Evolutionary conservation across 352 stramenopile species (phyloP).

Genomic region (Phytophthora melonis): DNA sequence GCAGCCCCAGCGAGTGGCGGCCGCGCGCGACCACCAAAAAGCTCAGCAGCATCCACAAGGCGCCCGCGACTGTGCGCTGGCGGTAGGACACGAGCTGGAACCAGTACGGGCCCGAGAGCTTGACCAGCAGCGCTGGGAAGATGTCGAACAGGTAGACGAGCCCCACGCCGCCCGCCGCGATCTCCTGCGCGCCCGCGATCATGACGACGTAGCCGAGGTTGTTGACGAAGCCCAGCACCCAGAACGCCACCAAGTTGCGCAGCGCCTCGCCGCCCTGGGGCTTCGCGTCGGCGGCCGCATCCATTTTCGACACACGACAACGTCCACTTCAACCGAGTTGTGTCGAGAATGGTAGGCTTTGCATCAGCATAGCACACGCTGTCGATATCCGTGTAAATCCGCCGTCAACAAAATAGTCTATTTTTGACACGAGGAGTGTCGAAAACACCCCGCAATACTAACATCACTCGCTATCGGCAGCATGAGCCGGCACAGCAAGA

Average conservation of each 20-base stretch:
- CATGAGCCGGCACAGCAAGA: conserved; percentile 92
- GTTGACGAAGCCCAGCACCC: conserved; percentile 93
- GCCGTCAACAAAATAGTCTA: no score
- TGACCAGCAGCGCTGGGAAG: conserved; percentile 89
- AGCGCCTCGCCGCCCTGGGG: conserved; percentile 37
- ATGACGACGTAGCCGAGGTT: conserved; percentile 96
- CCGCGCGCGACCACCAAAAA: conserved; percentile 81
- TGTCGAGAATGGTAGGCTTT: no score
- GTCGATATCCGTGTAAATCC: no score
- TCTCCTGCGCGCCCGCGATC: conserved; percentile 94
- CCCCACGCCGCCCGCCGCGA: conserved; percentile 90
- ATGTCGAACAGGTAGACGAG: conserved; percentile 95
- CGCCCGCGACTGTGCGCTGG: conserved; percentile 72
- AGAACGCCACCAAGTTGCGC: conserved; percentile 90
- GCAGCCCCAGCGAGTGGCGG: conserved; percentile 61
- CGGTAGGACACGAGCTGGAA: conserved; percentile 94
- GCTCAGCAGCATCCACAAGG: conserved; percentile 84
- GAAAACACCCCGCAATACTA: no score
- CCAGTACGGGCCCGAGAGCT: conserved; percentile 94
- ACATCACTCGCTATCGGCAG: no score
- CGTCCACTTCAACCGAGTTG: no score
- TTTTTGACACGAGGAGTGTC: no score
- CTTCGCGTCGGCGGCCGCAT: neutral
- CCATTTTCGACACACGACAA: neutral
- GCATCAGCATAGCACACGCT: no score